Evolutionary conservation across 495 filamentous ascomycete genomes (phyloP), one percentile per base, ranked within the genome.

Genomic region (Lentithecium fluviatile): DNA sequence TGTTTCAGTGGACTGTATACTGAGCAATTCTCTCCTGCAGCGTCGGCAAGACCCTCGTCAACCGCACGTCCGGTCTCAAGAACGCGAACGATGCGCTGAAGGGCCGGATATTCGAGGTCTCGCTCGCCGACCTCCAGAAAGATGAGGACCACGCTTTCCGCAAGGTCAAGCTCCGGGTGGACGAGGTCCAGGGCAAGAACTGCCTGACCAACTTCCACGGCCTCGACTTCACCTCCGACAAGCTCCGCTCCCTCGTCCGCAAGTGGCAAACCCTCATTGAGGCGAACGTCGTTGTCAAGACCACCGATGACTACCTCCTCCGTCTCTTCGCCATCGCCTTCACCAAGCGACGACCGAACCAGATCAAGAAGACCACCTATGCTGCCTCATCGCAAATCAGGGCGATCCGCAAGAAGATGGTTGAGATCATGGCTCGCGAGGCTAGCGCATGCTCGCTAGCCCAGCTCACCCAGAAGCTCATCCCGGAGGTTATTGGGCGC

Each of bases 161-260:
- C 80, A 98, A 98, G 84, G 82, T 98, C 77, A 97, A 97, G 86
- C 89, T 98, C 71, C 85, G 94, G 61, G 90, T 98, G 69, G 94
- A 98, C 72, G 94, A 98, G 79, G 86, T 98, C 60, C 94, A 98
- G 79, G 94, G 94, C 81, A 97, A 96, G 85, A 98, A 96, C 86
- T 98, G 94, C 79, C 83, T 98, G 70, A 98, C 94, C 81, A 97
- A 97, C 85, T 98, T 98, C 88, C 93, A 98, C 83, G 94, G 94
- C 69, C 84, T 98, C 75, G 94, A 98, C 82, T 97, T 98, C 85
- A 98, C 94, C 69, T 97, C 95, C 69, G 94, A 98, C 85, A 97
- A 97, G 85, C 85, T 98, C 67, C 88, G 94, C 70, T 98, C 94
- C 54, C 85, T 98, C 60, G 94, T 98, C 67, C 92, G 94, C 79